These are phyloP conservation scores for Fistulifera solaris DNA, from an alignment of 108 stramenopile genomes.

Conservation along the genomic window DNA sequence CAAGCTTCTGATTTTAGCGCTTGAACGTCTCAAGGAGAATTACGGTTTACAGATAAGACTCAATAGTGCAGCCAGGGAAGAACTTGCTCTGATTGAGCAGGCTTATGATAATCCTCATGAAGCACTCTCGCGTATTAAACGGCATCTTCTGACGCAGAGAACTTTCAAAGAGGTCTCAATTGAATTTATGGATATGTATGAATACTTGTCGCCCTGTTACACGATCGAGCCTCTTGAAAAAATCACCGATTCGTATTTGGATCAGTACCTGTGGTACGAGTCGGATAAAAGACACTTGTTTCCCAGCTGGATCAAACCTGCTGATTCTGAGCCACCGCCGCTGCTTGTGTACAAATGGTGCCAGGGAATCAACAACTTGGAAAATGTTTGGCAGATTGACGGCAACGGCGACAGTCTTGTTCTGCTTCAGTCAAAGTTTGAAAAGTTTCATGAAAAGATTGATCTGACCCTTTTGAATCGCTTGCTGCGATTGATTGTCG, in stretches of 20 bases:
- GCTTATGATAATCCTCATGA: slow-evolving; percentile 99
- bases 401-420: slow-evolving; percentile 93
- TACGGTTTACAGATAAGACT: slow-evolving; percentile 89
- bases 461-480: slow-evolving; percentile 96
- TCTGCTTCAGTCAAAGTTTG: slow-evolving; percentile 93
- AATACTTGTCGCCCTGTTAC: slow-evolving; percentile 95
- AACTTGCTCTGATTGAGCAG: slow-evolving; percentile 97
- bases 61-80: slow-evolving; percentile 94
- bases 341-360: slow-evolving; percentile 99
- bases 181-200: slow-evolving; percentile 98
- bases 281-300: slow-evolving; percentile 96
- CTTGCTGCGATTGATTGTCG: slow-evolving; percentile 93
- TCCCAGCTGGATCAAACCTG: slow-evolving; percentile 96
- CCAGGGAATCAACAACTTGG: slow-evolving; percentile 96
- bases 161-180: slow-evolving; percentile 99
- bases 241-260: slow-evolving; percentile 99
- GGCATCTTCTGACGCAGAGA: slow-evolving; percentile 95
- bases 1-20: slow-evolving; percentile 97
- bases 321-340: slow-evolving; percentile 98
- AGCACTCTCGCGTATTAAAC: slow-evolving; percentile 96
- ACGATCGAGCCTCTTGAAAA: slow-evolving; percentile 97
- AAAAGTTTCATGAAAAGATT: slow-evolving; percentile 98
- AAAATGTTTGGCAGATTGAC: slow-evolving; percentile 93
- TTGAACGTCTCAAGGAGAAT: slow-evolving; percentile 98
- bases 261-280: slow-evolving; percentile 99